Evolutionary conservation across 352 stramenopile genomes (phyloP), one percentile per base, ranked within the genome.

Genomic region (Globisporangium solare): DNA sequence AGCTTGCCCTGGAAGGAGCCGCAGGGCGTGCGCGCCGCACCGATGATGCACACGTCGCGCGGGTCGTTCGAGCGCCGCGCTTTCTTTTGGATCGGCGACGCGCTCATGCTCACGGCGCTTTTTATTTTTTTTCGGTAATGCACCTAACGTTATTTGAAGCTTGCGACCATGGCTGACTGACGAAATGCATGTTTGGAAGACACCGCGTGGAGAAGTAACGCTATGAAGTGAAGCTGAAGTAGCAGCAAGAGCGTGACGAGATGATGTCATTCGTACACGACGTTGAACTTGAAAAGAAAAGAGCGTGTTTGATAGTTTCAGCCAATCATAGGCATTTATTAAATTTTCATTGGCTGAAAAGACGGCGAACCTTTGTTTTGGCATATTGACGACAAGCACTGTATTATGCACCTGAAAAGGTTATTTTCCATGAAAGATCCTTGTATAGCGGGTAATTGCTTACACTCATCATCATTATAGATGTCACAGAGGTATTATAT

Each of bases 1-100:
- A 99, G 74, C 15, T 75, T 79, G 6, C 95, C 93, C 48, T 88
- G 76, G 62, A 99, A 96, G 51, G 88, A 95, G 7, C 83, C 95
- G 54, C 98, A 94, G 2, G 96, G 91, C 20, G 96, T 99, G n/a
- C 96, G 80, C 24, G 92, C 92, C n/a, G 90, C 81, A 59, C 76
- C 86, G n/a, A 96, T 85, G 65, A 99, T 97, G 45, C 98, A 96
- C 22, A 91, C 84, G 58, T 95, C 89, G 27, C 69, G 71, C 4
- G 62, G 56, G n/a, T 61, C 41, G 27, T 49, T 47, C 8, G 18
- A 32, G 15, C 27, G 31, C 20, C 55, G 62, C 40, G 47, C 39
- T 45, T 63, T 70, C 42, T 66, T 67, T 50, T 58, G 54, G 17
- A 49, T 63, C 12, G 54, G 47, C 2, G 66, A 39, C 20, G 63